Percentiles rank a stretch among this genome's conserved stretches.
Evolutionary conservation across 345 rosid species (phyloP).

Genomic region (Euphorbia tirucalli): DNA sequence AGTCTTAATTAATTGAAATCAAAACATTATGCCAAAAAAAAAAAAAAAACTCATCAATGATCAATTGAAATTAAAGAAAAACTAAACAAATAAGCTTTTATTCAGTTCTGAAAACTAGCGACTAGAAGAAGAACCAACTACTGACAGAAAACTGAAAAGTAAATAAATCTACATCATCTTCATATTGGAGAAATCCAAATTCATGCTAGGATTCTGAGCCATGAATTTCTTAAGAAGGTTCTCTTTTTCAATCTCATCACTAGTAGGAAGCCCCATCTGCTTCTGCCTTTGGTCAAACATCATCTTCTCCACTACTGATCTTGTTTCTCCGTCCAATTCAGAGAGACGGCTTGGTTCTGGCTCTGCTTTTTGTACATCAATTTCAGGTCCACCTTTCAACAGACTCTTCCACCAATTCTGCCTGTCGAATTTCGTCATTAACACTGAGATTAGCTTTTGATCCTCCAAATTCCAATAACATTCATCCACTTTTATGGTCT

Average conservation of each 20-base stretch:
- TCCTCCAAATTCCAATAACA: conserved; percentile 31
- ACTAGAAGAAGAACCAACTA: too few relatives aligned
- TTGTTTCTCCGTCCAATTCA: conserved; percentile 25
- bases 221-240: conserved; percentile 17
- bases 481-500: conserved; percentile 17
- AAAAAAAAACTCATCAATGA: too few relatives aligned
- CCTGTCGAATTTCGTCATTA: conserved; percentile 25
- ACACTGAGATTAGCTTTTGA: conserved; percentile 21
- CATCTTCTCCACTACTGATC: conserved; percentile 32
- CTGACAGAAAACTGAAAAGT: not conserved
- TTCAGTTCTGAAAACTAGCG: too few relatives aligned
- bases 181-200: not conserved
- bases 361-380: conserved; percentile 31
- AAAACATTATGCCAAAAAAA: too few relatives aligned
- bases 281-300: conserved; percentile 34
- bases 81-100: too few relatives aligned
- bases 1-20: too few relatives aligned
- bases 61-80: too few relatives aligned
- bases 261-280: conserved; percentile 28
- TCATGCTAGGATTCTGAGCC: conserved; percentile 24
- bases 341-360: conserved; percentile 28
- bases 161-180: conserved; percentile 10
- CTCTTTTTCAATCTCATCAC: conserved; percentile 16
- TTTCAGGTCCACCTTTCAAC: conserved; percentile 30
- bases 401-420: conserved; percentile 33